Evolutionary conservation across 2,329 filamentous ascomycete species (phyloP), one percentile per base, ranked within the genome.

Genomic region (Alternaria arbusti): DNA sequence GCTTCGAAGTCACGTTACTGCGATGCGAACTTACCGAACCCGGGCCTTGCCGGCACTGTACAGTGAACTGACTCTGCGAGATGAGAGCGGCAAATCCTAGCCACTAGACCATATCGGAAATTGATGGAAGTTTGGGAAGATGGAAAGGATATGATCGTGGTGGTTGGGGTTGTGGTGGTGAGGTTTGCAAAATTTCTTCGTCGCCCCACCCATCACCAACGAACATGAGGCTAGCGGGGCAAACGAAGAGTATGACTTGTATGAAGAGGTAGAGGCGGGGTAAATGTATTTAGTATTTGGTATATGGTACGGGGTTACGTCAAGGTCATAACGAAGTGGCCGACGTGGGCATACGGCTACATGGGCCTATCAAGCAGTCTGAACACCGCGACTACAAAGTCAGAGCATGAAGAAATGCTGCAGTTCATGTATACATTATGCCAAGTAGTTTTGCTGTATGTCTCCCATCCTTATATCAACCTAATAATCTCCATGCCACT

Each of bases 71-170:
- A 63, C 63, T 63, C 59, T 63, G 25, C 54, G 36, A 52, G 43
- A 56, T 66, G 64, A 66, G 61, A 66, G 63, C 61, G 64, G 64
- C 61, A 64, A 64, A 66, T 66, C 61, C 61, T 64, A 66, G 61
- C 61, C 61, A 64, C 61, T 64, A 64, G 61, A 66, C 63, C 63
- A 66, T 66, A 55, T 66, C 63, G 63, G 63, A 66, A 25, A 46
- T 63, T 63, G 56, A 63, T 66, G 44, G 9, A 40, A 26, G 6
- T 4, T 0, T 46, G 6, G 3, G 3, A 1, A 23, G n/a, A 2
- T 32, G 12, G 5, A 11, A 26, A 4, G 0, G 3, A 30, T 55
- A 45, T 20, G 13, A 23, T 56, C 1, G 11, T 23, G 8, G 44
- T 23, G 8, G n/a, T 30, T 7, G 43, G 17, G n/a, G n/a, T 45